A percentile compares a stretch with the other conserved stretches of the same genome.
These are phyloP conservation scores for Tolypocladium guangdongense DNA, from an alignment of 2,329 filamentous ascomycete species.

Conservation along the genomic window DNA sequence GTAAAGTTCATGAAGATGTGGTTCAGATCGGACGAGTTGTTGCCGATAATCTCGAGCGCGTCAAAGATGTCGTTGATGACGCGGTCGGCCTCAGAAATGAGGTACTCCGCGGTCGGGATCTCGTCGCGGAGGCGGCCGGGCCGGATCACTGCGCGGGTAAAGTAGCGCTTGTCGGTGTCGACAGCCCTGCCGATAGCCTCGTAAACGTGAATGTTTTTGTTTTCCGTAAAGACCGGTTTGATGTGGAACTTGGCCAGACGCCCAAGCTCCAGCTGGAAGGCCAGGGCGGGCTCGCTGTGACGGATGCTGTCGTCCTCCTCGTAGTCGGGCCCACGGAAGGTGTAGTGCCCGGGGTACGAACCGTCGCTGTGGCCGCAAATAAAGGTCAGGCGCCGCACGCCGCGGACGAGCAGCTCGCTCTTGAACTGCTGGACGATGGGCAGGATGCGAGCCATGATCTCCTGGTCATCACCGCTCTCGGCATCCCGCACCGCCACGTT, in stretches of 20 bases:
- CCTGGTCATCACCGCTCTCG: slow-evolving; percentile 71
- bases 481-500: slow-evolving; percentile 87
- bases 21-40: slow-evolving; percentile 98
- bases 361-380: slow-evolving; percentile 93
- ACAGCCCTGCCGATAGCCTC: slow-evolving; percentile 91
- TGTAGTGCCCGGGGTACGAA: slow-evolving; percentile 94
- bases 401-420: slow-evolving; percentile 69
- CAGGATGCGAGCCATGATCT: slow-evolving; percentile 65
- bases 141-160: slow-evolving; percentile 89
- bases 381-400: slow-evolving; percentile 85
- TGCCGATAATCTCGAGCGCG: slow-evolving; percentile 94
- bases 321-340: slow-evolving; percentile 88
- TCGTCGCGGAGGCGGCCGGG: slow-evolving; percentile 91
- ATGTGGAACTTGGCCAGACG: slow-evolving; percentile 96
- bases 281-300: slow-evolving; percentile 90
- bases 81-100: slow-evolving; percentile 93
- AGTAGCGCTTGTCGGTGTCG: slow-evolving; percentile 96
- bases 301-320: slow-evolving; percentile 90
- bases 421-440: slow-evolving; percentile 70
- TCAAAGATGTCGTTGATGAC: slow-evolving; percentile 97
- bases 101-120: slow-evolving; percentile 96
- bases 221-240: slow-evolving; percentile 96
- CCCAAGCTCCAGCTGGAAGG: slow-evolving; percentile 95
- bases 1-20: slow-evolving; percentile 99
- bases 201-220: slow-evolving; percentile 98